Base-by-base conservation (phyloP, 2,329 filamentous ascomycete genomes). In the Ophiosphaerella narmari region DNA sequence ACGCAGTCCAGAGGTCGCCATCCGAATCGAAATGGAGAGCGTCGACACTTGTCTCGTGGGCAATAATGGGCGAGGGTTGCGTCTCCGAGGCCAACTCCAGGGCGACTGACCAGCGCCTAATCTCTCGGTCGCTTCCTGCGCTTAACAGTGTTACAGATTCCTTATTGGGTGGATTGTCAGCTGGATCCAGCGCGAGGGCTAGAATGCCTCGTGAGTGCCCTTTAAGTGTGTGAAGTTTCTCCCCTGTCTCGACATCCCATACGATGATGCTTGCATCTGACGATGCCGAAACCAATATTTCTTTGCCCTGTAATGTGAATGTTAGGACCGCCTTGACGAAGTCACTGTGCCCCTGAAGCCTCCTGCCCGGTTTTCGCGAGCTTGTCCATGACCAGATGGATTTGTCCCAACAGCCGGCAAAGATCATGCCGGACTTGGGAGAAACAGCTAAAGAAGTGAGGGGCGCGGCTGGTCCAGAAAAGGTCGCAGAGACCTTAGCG, bases 331-430 rank as follows among this genome's bases (percentile, higher is more conserved):
- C 81, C 75, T 97, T 97, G 63, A 99, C 89, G 68, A 99, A 99
- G 75, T 99, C 94, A 1, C 83, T 80, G 72, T 97, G 93, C 4
- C 91, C 91, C 50, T 82, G 81, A 60, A 86, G 91, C 56, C 80
- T 86, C 54, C 77, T 80, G n/a, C 77, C 78, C 31, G 57, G 53
- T 43, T 65, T 64, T 14, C 63, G 58, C 14, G 80, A 76, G 29
- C 87, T 76, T 2, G 65, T 81, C 89, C 91, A 97, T 29, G 88
- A 89, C 86, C 91, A 96, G 50, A 97, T 82, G 16, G 85, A 82
- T 76, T 96, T 96, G 75, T 99, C 93, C 94, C 94, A 99, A 51
- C 87, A 94, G 31, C 92, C 93, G 21, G 91, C 91, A 72, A 91
- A 97, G 9, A 97, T 68, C 1, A 81, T 88, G 43, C 66, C 62